phyloP scores from a whole-genome alignment of 805 yeast genomes.

The Cyberlindnera bimundalis region DNA sequence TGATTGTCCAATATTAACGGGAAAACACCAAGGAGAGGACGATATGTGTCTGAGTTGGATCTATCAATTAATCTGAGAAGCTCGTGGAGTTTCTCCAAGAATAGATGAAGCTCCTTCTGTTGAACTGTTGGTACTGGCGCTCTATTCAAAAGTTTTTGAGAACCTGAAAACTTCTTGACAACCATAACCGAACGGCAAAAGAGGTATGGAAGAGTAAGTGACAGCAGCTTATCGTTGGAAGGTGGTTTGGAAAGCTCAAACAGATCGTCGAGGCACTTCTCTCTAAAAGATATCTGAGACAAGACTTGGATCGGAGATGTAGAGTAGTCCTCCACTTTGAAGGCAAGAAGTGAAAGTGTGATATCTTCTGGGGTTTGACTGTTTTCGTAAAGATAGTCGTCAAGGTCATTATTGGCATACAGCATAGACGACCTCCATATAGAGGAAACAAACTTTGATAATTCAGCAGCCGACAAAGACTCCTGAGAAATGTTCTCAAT shows the following conservation, averaged over 20 bases:
- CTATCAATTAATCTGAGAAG: constrained; percentile 21
- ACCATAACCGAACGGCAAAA: constrained; percentile 57
- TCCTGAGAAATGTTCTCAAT: constrained; percentile 37
- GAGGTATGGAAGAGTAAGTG: constrained; percentile 43
- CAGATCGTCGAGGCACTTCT: constrained; percentile 53
- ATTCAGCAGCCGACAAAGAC: constrained; percentile 28
- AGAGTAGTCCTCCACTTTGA: constrained; percentile 48
- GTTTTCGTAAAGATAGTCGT: constrained; percentile 32
- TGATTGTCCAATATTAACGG: constrained; percentile 26
- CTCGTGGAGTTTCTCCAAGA: constrained; percentile 42
- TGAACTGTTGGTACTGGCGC: constrained; percentile 70
- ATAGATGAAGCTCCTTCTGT: constrained; percentile 51
- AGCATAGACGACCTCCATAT: constrained; percentile 60
- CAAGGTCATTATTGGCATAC: constrained; percentile 57
- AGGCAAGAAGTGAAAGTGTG: constrained; percentile 35
- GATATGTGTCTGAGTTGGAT: constrained; percentile 4
- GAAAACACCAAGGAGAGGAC: constrained; percentile 17
- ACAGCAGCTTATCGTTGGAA: constrained; percentile 22
- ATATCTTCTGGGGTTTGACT: constrained; percentile 34
- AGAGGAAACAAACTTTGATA: constrained; percentile 43
- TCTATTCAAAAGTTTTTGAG: constrained; percentile 51
- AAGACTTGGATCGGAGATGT: constrained; percentile 47
- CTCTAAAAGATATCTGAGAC: constrained; percentile 47
- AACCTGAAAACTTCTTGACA: constrained; percentile 61
- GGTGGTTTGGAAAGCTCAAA: constrained; percentile 35